These are phyloP conservation scores for Fusarium tupiense DNA, from an alignment of 2,329 filamentous ascomycete genomes.

Conservation along the genomic window DNA sequence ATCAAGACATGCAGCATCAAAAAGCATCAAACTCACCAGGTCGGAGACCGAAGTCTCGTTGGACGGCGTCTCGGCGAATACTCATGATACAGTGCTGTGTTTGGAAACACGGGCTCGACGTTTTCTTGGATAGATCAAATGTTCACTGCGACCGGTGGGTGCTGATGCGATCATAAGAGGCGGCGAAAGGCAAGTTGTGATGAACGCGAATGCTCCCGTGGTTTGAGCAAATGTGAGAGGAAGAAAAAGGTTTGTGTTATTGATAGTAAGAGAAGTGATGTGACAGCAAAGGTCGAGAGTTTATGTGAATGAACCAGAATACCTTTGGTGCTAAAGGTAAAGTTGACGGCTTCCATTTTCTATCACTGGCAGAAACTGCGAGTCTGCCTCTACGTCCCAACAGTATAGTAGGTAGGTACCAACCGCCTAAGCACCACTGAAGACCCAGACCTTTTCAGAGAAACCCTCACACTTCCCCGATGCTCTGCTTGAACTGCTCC, in stretches of 20 bases:
- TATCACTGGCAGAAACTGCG: slow-evolving; percentile 8
- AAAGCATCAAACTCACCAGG: not conserved
- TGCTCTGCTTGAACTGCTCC: slow-evolving; percentile 55
- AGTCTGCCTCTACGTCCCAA: not conserved
- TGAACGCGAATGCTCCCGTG: not conserved
- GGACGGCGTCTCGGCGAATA: slow-evolving; percentile 2
- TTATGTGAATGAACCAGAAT: not conserved
- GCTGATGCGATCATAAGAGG: not conserved
- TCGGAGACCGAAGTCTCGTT: slow-evolving; percentile 22
- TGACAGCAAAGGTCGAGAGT: not conserved
- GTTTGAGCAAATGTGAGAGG: not conserved
- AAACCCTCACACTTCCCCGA: slow-evolving; percentile 37
- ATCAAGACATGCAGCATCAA: not conserved
- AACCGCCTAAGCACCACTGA: not conserved
- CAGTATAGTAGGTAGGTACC: no score
- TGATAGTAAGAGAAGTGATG: not conserved
- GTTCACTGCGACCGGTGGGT: not conserved
- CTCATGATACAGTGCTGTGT: not conserved
- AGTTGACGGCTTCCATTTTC: not conserved
- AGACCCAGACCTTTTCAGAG: not conserved
- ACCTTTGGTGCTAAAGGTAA: not conserved
- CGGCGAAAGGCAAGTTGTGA: not conserved
- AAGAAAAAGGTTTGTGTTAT: not conserved
- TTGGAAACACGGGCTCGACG: not conserved
- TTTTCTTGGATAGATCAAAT: not conserved